Evolutionary conservation across 345 rosid species (phyloP), one percentile per base, ranked within the genome.

Genomic region (Aegle marmelos): DNA sequence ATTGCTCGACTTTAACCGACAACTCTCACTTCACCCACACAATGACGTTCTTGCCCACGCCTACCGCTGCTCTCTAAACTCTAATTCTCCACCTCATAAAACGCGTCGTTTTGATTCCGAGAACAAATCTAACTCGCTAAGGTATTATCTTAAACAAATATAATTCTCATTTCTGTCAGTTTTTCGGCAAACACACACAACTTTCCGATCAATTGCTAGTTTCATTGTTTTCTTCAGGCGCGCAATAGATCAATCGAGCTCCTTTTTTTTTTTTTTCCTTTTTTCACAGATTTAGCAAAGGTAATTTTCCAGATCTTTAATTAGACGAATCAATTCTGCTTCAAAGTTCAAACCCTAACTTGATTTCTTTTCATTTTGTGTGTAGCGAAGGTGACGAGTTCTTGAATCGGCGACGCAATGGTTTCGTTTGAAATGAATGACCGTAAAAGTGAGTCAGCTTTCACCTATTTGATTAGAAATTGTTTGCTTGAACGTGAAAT

Each of bases 391-490:
- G 57, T 56, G 76, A 34, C 17, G 4, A 37, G 69, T 61, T 36
- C 9, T 6, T 53, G 33, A 78, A 57, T 77, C 72, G 4, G 60
- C 7, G 19, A 68, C 76, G 61, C 83, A 28, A 83, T 83, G 86
- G 86, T 80, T 77, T 73, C 81, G 10, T 80, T 83, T 22, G 86
- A 83, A 66, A 83, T 83, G 81, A 83, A 80, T 74, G 86, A 83
- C 76, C 83, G 86, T 10, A 83, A 83, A 80, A 83, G 86, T 82
- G 76, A 82, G 85, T 75, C 17, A 14, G n/a, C 9, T 16, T 63
- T 50, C 5, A 22, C 9, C 9, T 57, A 11, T 53, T 64, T 34
- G 62, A 30, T 21, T 60, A 61, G 28, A 27, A 25, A 37, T 75
- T 63, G 21, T 41, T 5, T 2, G 28, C 48, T 21, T 45, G 6